Percentiles rank a stretch among this genome's conserved stretches.
phyloP scores from a whole-genome alignment of 2,329 filamentous ascomycete species.

The Diaporthe ampelina region DNA sequence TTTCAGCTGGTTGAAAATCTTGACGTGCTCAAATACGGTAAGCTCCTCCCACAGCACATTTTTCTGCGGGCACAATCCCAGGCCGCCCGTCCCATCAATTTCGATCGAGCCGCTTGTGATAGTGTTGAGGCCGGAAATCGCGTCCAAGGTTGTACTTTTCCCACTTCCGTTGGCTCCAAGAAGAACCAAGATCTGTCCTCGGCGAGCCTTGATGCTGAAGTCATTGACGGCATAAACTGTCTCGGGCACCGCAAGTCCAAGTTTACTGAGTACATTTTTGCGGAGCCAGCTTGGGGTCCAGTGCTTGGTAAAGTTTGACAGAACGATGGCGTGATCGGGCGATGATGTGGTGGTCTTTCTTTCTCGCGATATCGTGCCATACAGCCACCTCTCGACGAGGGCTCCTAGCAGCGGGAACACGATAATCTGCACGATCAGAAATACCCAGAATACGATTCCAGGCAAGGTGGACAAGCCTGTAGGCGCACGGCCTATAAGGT shows the following conservation, averaged over 20 bases:
- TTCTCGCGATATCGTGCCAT: conserved; percentile 78
- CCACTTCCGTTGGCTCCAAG: conserved; percentile 92
- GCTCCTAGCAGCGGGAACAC: conserved; percentile 83
- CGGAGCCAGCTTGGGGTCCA: conserved; percentile 78
- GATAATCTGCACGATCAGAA: conserved; percentile 83
- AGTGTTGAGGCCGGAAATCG: conserved; percentile 85
- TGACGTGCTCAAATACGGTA: conserved; percentile 87
- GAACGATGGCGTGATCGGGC: conserved; percentile 70
- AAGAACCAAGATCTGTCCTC: conserved; percentile 87
- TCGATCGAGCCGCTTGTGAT: conserved; percentile 82
- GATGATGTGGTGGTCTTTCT: conserved; percentile 52
- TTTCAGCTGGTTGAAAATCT: conserved; percentile 88
- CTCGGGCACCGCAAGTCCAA: conserved; percentile 51
- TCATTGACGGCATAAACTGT: conserved; percentile 84
- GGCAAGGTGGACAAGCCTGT: conserved; percentile 73
- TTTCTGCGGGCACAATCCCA: conserved; percentile 92
- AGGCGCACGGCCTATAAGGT: conserved; percentile 74
- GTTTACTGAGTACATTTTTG: conserved; percentile 31
- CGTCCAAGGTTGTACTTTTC: conserved; percentile 90
- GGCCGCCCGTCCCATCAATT: conserved; percentile 81
- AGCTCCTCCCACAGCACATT: conserved; percentile 94
- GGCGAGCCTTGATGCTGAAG: conserved; percentile 77
- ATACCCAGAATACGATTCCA: conserved; percentile 68
- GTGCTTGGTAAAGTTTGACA: conserved; percentile 82
- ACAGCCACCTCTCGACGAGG: conserved; percentile 79